These are phyloP conservation scores for Colletotrichum endophyticum DNA, from an alignment of 2,329 filamentous ascomycete species.

Conservation along the genomic window DNA sequence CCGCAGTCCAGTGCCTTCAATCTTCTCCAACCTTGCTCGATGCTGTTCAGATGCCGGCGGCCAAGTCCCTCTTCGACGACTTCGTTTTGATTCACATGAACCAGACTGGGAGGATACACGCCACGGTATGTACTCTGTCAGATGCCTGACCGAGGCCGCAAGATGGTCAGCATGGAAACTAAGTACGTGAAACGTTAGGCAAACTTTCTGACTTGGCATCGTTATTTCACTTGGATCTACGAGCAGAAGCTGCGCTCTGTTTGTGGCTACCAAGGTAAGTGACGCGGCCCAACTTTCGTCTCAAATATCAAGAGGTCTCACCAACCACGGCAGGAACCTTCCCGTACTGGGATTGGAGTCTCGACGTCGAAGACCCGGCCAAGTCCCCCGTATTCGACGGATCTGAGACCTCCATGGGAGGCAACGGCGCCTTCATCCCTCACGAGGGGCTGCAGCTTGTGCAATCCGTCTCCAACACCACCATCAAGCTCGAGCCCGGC, in stretches of 20 bases:
- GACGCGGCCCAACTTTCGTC: background rate
- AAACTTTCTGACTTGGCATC: slow-evolving; percentile 25
- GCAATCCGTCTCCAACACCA: background rate
- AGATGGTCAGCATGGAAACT: fast-evolving
- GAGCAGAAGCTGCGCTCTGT: slow-evolving; percentile 25
- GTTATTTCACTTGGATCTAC: slow-evolving; percentile 24
- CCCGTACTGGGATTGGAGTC: slow-evolving; percentile 17
- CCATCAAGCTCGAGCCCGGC: slow-evolving; percentile 43
- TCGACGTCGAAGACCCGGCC: slow-evolving; percentile 28
- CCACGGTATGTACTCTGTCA: background rate
- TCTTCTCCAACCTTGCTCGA: background rate
- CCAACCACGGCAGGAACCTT: slow-evolving; percentile 1
- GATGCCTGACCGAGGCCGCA: background rate
- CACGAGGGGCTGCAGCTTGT: slow-evolving; percentile 23
- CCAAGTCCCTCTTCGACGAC: slow-evolving; percentile 18
- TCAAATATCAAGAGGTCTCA: background rate
- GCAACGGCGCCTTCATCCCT: slow-evolving; percentile 38
- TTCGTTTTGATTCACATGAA: slow-evolving; percentile 22
- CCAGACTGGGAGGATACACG: slow-evolving; percentile 13
- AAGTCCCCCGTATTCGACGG: slow-evolving; percentile 44
- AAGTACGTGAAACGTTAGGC: background rate
- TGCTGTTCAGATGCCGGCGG: background rate
- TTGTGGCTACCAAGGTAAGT: slow-evolving; percentile 25
- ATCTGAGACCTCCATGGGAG: slow-evolving; percentile 38
- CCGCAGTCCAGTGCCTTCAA: slow-evolving; percentile 6